Percentiles rank a stretch among this genome's conserved stretches.
Evolutionary conservation across 2,329 filamentous ascomycete species (phyloP).

Genomic region (Clonostachys rosea): DNA sequence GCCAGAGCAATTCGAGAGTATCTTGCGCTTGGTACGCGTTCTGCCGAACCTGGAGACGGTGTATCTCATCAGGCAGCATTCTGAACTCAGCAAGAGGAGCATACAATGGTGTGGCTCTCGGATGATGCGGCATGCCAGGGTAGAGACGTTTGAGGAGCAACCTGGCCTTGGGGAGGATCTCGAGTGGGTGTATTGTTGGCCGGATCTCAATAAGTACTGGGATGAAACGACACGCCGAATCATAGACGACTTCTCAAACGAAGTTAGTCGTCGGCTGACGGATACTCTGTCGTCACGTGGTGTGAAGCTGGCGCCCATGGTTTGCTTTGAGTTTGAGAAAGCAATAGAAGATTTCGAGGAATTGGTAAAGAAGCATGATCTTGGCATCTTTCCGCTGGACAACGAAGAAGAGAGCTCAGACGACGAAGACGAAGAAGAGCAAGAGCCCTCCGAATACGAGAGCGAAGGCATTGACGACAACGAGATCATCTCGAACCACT

Average conservation of each 20-base stretch:
- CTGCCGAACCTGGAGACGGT: not conserved
- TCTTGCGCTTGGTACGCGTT: too few relatives aligned
- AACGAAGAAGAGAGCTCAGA: not conserved
- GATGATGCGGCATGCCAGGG: not conserved
- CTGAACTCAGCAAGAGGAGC: too few relatives aligned
- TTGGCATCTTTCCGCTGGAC: not conserved
- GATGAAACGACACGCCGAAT: too few relatives aligned
- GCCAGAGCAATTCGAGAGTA: too few relatives aligned
- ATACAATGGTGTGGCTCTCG: not conserved
- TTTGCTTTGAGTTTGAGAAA: not conserved
- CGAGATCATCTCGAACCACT: not conserved
- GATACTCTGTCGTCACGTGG: too few relatives aligned
- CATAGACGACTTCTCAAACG: too few relatives aligned
- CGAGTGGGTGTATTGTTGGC: not conserved
- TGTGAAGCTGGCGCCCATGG: not conserved
- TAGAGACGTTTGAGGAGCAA: not conserved
- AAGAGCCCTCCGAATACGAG: slow-evolving; percentile 5
- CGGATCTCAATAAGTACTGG: not conserved
- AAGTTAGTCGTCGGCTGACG: too few relatives aligned
- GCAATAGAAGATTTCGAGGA: not conserved
- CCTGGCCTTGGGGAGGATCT: not conserved
- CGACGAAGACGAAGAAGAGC: not conserved
- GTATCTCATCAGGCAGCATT: not conserved
- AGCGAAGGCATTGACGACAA: slow-evolving; percentile 7
- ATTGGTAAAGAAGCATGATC: not conserved